These are phyloP conservation scores for Chenopodium suecicum DNA, from an alignment of 148 eudicot species.

Conservation along the genomic window DNA sequence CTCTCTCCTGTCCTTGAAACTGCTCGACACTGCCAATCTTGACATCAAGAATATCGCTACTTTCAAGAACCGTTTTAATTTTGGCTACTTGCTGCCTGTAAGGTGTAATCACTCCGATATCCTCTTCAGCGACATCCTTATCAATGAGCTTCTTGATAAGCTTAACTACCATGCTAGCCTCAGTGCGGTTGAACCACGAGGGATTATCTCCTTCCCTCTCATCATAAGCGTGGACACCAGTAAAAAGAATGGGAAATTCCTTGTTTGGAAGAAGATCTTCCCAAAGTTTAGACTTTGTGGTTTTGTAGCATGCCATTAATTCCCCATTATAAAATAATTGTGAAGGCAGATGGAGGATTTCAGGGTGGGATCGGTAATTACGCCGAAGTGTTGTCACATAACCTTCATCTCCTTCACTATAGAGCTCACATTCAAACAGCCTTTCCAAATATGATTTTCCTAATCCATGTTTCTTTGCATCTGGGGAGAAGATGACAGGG, in stretches of 20 bases:
- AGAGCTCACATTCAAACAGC: slow-evolving; percentile 55
- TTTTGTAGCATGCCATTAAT: slow-evolving; percentile 55
- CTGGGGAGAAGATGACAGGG: slow-evolving; percentile 70
- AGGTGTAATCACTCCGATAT: slow-evolving; percentile 89
- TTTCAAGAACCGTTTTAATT: slow-evolving; percentile 62
- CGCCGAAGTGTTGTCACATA: slow-evolving; percentile 69
- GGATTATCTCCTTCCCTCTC: slow-evolving; percentile 96
- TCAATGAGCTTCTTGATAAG: slow-evolving; percentile 45
- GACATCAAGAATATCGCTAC: slow-evolving; percentile 32
- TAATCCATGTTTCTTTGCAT: slow-evolving; percentile 64
- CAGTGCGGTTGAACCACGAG: slow-evolving; percentile 96
- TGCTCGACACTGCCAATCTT: slow-evolving; percentile 97
- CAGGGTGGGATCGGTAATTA: slow-evolving; percentile 79
- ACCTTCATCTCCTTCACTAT: slow-evolving; percentile 47
- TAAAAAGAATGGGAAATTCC: slow-evolving; percentile 76
- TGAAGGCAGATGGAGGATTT: slow-evolving; percentile 75
- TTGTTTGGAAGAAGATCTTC: slow-evolving; percentile 56
- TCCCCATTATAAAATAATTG: slow-evolving; percentile 65
- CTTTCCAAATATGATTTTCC: slow-evolving; percentile 76
- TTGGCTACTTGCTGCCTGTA: slow-evolving; percentile 89
- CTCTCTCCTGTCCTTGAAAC: slow-evolving; percentile 92
- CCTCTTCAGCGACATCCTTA: slow-evolving; percentile 41
- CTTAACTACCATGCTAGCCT: slow-evolving; percentile 85
- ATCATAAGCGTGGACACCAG: slow-evolving; percentile 85
- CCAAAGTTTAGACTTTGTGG: slow-evolving; percentile 37